Conservation (phyloP, 2,329 filamentous ascomycete genomes). For the Neophaeococcomyces mojaviensis region DNA sequence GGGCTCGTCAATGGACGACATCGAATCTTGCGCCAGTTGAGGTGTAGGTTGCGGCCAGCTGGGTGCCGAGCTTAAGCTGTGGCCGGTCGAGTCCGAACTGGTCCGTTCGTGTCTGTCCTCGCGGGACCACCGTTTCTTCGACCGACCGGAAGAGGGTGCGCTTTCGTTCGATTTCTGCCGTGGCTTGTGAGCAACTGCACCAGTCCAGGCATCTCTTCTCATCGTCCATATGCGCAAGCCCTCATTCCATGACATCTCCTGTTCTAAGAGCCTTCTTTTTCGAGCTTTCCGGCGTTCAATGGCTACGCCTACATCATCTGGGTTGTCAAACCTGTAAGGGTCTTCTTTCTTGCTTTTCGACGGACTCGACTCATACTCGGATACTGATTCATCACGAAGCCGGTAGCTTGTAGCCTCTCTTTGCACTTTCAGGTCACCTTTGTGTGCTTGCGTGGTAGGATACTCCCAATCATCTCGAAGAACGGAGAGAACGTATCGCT, state of each 20-base stretch:
- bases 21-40: not conserved
- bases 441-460: conserved; percentile 9
- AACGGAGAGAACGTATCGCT: conserved; percentile 16
- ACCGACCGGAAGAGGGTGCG: conserved; percentile 26
- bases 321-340: conserved; percentile 33
- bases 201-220: conserved; percentile 77
- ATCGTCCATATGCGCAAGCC: conserved; percentile 73
- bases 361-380: conserved; percentile 18
- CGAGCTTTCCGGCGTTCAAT: conserved; percentile 47
- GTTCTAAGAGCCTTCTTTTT: conserved; percentile 50
- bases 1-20: not conserved
- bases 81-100: not conserved
- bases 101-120: not conserved
- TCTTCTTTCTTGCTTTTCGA: conserved; percentile 15
- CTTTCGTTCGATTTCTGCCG: conserved; percentile 20
- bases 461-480: conserved; percentile 23
- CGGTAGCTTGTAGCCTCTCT: conserved; percentile 18
- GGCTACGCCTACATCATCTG: conserved; percentile 33
- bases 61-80: not conserved
- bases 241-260: conserved; percentile 69
- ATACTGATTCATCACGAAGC: conserved; percentile 17
- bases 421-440: conserved; percentile 1
- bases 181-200: conserved; percentile 46
- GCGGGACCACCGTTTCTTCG: conserved; percentile 16
- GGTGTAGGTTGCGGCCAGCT: not conserved